Conservation (phyloP, 371 early-diverging fungal species). For the Nematocida sp. region DNA sequence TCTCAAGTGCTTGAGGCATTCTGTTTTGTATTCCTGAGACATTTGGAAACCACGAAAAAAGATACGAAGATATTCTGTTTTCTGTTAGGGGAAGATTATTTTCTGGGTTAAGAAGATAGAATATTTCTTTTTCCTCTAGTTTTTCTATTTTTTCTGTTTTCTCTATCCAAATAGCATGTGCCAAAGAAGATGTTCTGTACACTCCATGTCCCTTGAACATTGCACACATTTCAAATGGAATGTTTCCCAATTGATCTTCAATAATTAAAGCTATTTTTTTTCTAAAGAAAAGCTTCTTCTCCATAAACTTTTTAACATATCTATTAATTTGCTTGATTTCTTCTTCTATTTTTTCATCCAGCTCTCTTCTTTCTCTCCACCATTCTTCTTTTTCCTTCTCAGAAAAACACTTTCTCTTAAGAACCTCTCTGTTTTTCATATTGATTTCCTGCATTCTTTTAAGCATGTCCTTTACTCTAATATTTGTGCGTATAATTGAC, state of each 20-base stretch:
- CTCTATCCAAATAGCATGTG: background rate
- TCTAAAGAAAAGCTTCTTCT: background rate
- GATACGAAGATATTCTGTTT: constrained; percentile 20
- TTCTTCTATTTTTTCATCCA: constrained; percentile 30
- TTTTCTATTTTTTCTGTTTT: background rate
- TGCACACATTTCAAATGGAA: constrained; percentile 41
- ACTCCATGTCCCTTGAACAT: constrained; percentile 5
- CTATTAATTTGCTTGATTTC: constrained; percentile 2
- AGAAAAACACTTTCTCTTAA: constrained; percentile 1
- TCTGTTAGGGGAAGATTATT: constrained; percentile 57
- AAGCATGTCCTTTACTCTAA: background rate
- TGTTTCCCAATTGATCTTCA: constrained; percentile 28
- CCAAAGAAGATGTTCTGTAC: constrained; percentile 18
- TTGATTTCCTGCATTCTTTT: constrained; percentile 7
- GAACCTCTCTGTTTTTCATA: constrained; percentile 18
- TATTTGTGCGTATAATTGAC: constrained; percentile 28
- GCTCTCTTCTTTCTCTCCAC: constrained; percentile 25
- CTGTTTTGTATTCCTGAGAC: constrained; percentile 19
- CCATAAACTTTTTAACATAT: constrained; percentile 12
- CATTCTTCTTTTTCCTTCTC: constrained; percentile 28
- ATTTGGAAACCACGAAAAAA: background rate
- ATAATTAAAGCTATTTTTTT: constrained; percentile 6
- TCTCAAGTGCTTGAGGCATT: constrained; percentile 15
- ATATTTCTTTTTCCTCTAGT: constrained; percentile 1
- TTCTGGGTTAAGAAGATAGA: constrained; percentile 63